These are phyloP conservation scores for Allium cepa DNA, from an alignment of 106 monocot species.

Conservation along the genomic window DNA sequence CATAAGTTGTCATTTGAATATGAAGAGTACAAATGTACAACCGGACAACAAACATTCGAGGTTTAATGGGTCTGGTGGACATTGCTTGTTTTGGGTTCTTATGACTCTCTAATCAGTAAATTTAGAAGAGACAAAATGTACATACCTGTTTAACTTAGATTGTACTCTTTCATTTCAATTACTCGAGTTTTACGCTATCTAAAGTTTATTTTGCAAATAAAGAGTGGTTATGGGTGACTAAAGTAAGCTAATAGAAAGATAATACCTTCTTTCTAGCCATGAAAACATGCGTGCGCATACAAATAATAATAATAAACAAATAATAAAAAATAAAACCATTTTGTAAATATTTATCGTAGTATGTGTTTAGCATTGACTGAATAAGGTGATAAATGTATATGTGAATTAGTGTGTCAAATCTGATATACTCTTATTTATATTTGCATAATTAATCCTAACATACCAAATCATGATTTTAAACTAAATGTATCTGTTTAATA, in stretches of 20 bases:
- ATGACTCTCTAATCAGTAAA: too few species aligned
- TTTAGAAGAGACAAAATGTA: too few species aligned
- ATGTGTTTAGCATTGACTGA: neutral
- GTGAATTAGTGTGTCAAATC: neutral
- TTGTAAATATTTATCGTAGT: neutral
- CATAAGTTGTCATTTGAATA: neutral
- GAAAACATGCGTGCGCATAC: neutral
- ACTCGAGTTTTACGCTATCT: neutral
- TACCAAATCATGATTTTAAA: neutral
- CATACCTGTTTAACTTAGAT: neutral
- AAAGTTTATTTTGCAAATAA: too few species aligned
- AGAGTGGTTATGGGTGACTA: neutral
- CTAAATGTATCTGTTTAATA: neutral
- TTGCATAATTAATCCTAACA: neutral
- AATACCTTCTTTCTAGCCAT: neutral
- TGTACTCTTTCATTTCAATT: neutral
- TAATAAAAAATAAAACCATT: too few species aligned
- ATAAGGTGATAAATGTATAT: neutral
- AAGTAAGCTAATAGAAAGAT: neutral
- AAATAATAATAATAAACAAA: neutral
- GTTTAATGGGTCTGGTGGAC: neutral
- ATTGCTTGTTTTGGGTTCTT: too few species aligned
- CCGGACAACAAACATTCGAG: neutral
- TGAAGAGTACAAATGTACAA: neutral
- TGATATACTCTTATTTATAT: neutral